Evolutionary conservation across 192 early-diverging fungal genomes (phyloP).

Genomic region (Cladochytrium replicatum): DNA sequence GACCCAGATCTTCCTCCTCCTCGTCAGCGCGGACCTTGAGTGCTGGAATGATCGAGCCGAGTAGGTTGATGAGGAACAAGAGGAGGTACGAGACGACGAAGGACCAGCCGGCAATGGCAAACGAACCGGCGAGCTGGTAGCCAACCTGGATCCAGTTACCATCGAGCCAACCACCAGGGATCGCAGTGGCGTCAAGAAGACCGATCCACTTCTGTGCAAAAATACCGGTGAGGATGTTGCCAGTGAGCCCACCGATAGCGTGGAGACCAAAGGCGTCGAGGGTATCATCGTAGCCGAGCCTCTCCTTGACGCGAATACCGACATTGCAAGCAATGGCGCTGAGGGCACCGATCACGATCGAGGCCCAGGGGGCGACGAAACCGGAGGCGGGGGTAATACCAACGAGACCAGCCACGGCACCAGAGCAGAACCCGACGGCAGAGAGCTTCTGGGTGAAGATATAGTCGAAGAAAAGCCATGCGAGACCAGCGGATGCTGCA

Average conservation of each 20-base stretch:
- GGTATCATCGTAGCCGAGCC: slow-evolving; percentile 56
- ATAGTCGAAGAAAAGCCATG: slow-evolving; percentile 68
- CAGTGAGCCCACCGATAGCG: slow-evolving; percentile 73
- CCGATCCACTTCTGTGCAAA: slow-evolving; percentile 69
- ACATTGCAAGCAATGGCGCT: slow-evolving; percentile 60
- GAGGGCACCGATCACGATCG: slow-evolving; percentile 65
- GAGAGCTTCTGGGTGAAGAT: slow-evolving; percentile 60
- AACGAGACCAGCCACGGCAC: slow-evolving; percentile 81
- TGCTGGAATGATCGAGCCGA: slow-evolving; percentile 82
- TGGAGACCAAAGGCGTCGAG: slow-evolving; percentile 81
- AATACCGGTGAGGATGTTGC: slow-evolving; percentile 73
- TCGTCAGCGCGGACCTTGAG: slow-evolving; percentile 70
- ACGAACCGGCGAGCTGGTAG: slow-evolving; percentile 57
- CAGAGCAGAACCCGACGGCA: slow-evolving; percentile 77
- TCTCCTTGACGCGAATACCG: slow-evolving; percentile 50
- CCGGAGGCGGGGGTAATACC: slow-evolving; percentile 81
- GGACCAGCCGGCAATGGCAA: slow-evolving; percentile 55
- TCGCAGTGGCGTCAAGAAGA: slow-evolving; percentile 45
- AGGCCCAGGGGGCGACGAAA: slow-evolving; percentile 59
- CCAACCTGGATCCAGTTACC: slow-evolving; percentile 58
- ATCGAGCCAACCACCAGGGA: slow-evolving; percentile 61
- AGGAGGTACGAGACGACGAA: slow-evolving; percentile 69
- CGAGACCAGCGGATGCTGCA: slow-evolving; percentile 54
- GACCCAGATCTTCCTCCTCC: slow-evolving; percentile 64
- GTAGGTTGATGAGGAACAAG: slow-evolving; percentile 55